These are phyloP conservation scores for Trifolium pratense DNA, from an alignment of 306 rosid genomes.

Conservation along the genomic window DNA sequence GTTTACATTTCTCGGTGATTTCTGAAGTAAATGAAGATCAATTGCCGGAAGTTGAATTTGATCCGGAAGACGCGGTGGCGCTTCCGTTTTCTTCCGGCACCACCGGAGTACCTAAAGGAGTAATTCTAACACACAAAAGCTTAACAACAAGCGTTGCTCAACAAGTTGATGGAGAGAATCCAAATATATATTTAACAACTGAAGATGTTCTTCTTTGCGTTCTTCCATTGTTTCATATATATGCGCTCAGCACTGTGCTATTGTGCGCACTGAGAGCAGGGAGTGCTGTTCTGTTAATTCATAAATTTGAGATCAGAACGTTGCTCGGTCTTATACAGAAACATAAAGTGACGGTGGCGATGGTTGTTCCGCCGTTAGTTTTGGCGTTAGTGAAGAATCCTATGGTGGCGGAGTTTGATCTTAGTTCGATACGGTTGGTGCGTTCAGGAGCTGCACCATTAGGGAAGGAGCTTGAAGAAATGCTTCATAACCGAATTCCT, in stretches of 20 bases:
- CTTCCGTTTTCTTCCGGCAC: constrained; percentile 93
- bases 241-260: constrained; percentile 67
- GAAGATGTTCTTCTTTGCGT: constrained; percentile 80
- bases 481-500: constrained; percentile 64
- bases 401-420: constrained; percentile 61
- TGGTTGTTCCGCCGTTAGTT: constrained; percentile 90
- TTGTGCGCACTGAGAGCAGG: constrained; percentile 69
- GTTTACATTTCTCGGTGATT: constrained; percentile 70
- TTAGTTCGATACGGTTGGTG: constrained; percentile 69
- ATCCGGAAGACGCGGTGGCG: constrained; percentile 63
- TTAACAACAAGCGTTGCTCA: no score
- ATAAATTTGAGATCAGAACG: constrained; percentile 73
- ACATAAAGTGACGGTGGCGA: constrained; percentile 68
- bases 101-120: constrained; percentile 86
- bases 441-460: constrained; percentile 89
- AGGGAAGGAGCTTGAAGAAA: constrained; percentile 82
- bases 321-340: constrained; percentile 59
- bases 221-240: constrained; percentile 87
- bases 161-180: no score
- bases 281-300: constrained; percentile 69
- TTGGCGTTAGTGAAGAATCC: constrained; percentile 81
- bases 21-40: constrained; percentile 58
- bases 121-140: no score
- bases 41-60: constrained; percentile 41
- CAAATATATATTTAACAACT: no score